These are phyloP conservation scores for Hygrocybe punicea DNA, from an alignment of 768 basidiomycete species.

Conservation along the genomic window DNA sequence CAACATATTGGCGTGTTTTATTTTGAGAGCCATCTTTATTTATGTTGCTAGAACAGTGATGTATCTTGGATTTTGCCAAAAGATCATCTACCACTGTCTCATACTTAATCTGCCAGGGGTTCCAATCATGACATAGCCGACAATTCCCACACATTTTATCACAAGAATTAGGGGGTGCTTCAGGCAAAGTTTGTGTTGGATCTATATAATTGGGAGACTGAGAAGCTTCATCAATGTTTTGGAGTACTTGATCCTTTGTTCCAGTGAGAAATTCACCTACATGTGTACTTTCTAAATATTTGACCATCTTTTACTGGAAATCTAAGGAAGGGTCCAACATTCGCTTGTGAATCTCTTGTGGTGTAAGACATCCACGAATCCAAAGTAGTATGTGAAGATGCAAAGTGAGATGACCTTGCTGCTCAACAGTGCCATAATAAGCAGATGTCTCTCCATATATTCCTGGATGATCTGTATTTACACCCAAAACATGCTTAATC, in stretches of 20 bases:
- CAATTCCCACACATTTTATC: constrained; percentile 30
- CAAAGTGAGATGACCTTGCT: constrained; percentile 35
- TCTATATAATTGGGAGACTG: constrained; percentile 6
- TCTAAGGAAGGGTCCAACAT: constrained; percentile 18
- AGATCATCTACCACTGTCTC: constrained; percentile 18
- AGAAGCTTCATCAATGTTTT: neutral
- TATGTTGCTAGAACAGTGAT: constrained; percentile 19
- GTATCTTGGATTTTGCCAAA: constrained; percentile 15
- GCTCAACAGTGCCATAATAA: constrained; percentile 35
- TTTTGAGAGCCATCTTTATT: constrained; percentile 27
- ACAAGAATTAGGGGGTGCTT: constrained; percentile 16
- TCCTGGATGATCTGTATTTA: constrained; percentile 14
- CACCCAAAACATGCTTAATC: constrained; percentile 24
- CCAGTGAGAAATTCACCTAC: constrained; percentile 32
- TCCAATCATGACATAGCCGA: constrained; percentile 20
- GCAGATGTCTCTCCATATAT: constrained; percentile 30
- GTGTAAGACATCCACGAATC: constrained; percentile 28
- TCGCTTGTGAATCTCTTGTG: constrained; percentile 32
- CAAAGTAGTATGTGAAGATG: constrained; percentile 42
- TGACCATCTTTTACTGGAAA: constrained; percentile 25
- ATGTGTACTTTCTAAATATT: constrained; percentile 31
- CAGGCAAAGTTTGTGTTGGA: constrained; percentile 25
- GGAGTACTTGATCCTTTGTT: constrained; percentile 13
- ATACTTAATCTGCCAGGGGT: constrained; percentile 14
- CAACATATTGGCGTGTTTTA: constrained; percentile 10